phyloP scores from a whole-genome alignment of 75 land plant species.

The Cryptomeria japonica region DNA sequence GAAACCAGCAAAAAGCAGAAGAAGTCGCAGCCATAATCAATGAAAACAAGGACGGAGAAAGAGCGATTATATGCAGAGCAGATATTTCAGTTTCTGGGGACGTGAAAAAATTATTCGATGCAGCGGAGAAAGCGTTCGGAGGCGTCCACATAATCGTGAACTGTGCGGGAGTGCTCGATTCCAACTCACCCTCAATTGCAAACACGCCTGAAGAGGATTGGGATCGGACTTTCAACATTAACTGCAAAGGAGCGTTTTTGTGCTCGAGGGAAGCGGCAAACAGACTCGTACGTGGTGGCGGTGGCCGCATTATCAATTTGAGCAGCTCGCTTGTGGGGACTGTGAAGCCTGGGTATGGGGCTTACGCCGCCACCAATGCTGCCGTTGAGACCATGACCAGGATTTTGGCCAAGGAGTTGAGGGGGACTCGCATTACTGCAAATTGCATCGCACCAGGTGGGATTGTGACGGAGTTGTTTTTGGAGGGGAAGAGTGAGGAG shows the following conservation, averaged over 20 bases:
- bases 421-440: constrained; percentile 13
- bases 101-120: constrained; percentile 68
- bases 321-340: constrained; percentile 26
- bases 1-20: constrained; percentile 43
- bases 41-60: background rate
- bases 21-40: constrained; percentile 44
- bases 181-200: constrained; percentile 36
- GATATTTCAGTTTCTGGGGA: constrained; percentile 47
- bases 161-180: constrained; percentile 31
- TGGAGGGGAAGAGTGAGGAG: constrained; percentile 36
- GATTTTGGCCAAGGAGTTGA: constrained; percentile 52
- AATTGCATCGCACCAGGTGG: constrained; percentile 60
- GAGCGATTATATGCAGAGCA: constrained; percentile 49
- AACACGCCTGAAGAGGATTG: constrained; percentile 52
- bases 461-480: constrained; percentile 51
- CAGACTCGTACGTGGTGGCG: constrained; percentile 14
- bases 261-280: constrained; percentile 9
- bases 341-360: constrained; percentile 28
- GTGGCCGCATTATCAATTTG: constrained; percentile 42
- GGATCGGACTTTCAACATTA: constrained; percentile 35
- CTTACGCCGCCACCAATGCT: constrained; percentile 51
- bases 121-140: constrained; percentile 37
- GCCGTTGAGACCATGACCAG: constrained; percentile 54
- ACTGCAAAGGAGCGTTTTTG: constrained; percentile 49
- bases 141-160: constrained; percentile 40